Conservation (phyloP, 306 rosid species). For the Sesbania bispinosa region DNA sequence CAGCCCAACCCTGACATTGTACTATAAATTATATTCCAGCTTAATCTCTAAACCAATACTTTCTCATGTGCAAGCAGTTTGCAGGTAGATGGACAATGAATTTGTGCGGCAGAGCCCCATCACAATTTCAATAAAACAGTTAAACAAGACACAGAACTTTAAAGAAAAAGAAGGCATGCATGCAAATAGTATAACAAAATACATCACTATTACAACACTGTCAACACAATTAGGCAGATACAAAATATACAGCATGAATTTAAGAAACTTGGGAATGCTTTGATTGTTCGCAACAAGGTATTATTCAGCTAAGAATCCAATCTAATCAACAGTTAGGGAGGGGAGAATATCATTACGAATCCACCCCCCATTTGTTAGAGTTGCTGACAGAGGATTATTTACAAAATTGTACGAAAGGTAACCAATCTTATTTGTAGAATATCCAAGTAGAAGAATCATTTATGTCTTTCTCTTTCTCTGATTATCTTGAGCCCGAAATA, state of each 20-base stretch:
- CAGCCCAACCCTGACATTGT: too few species aligned
- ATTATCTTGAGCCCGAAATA: slow-evolving; percentile 52
- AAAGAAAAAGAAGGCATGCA: background rate
- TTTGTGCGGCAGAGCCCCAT: background rate
- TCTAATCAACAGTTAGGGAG: slow-evolving; percentile 6
- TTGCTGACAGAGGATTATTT: background rate
- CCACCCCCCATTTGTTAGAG: background rate
- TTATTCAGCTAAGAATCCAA: background rate
- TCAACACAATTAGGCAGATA: background rate
- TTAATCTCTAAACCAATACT: background rate
- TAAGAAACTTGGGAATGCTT: slow-evolving; percentile 1
- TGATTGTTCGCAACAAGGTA: background rate
- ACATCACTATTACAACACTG: background rate
- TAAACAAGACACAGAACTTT: background rate
- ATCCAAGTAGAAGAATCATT: slow-evolving; percentile 14
- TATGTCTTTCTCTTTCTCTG: slow-evolving; percentile 31
- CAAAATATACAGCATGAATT: background rate
- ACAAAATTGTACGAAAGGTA: background rate
- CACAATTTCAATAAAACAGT: background rate
- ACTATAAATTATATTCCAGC: background rate
- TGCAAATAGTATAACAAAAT: background rate
- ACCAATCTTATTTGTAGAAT: background rate
- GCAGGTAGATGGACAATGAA: background rate
- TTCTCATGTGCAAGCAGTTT: background rate
- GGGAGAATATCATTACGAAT: background rate